Base-by-base conservation (phyloP, 2,329 filamentous ascomycete genomes). In the Epichloe gansuensis region DNA sequence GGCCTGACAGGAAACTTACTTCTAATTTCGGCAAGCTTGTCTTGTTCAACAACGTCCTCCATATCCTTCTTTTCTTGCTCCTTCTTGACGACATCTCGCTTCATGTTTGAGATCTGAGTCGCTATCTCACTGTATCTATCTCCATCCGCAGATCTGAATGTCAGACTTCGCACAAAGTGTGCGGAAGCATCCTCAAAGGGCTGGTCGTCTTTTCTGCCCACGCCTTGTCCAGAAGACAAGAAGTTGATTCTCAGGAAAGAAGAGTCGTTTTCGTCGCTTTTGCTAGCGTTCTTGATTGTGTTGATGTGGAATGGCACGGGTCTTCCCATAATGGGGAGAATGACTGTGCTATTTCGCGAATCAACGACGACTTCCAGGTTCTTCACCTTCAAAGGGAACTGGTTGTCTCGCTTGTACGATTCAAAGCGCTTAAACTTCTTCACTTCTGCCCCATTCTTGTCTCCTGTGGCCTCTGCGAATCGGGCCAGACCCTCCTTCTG, bases 391-490 rank as follows among this genome's bases (percentile, higher is more conserved):
- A 78, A 65, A 2, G 93, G 93, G 51, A 98, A 82, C 67, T 97
- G 91, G 60, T 94, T 95, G 67, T 97, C 93, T 55, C 91, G 82
- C 75, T 97, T 98, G 74, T 98, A 98, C 0, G 93, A 98, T 68
- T 98, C 93, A 64, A 97, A 98, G 52, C 89, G 87, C 74, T 97
- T 97, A 76, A 98, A 97, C 71, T 91, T 95, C 76, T 97, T 97
- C 66, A 94, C 85, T 58, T 93, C 85, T n/a, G 84, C 83, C 36
- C 91, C 93, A 62, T 95, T 93, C 57, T 91, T 77, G 53, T 85
- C 88, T 53, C 83, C 85, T 0, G 86, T 90, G 0, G 87, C 87
- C 63, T 95, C 89, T 42, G 88, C 82, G 65, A 94, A 98, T 56
- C 89, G 80, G 17, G 83, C 85, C 25, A 95, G 70, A 50, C 93